Conservation (phyloP, 306 rosid genomes). For the Castanopsis chinensis region DNA sequence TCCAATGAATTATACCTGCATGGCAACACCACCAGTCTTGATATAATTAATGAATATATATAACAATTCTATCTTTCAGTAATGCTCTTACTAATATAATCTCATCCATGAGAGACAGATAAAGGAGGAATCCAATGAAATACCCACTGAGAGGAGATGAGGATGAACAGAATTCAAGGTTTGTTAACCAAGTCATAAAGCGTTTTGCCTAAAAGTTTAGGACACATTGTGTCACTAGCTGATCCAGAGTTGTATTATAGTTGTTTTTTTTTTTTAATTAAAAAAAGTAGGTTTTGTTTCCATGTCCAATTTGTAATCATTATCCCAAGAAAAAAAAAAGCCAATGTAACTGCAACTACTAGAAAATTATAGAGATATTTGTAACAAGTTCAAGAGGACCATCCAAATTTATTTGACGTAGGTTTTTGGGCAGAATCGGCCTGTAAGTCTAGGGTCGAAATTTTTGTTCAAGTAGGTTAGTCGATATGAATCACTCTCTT, state of each 20-base stretch:
- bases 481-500: too few species aligned
- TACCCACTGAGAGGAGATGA: neutral
- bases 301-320: too few species aligned
- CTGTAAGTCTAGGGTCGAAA: too few species aligned
- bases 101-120: conserved; percentile 7
- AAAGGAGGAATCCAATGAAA: conserved; percentile 8
- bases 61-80: neutral
- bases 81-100: conserved; percentile 23
- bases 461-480: too few species aligned
- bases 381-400: too few species aligned
- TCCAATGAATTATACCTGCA: neutral
- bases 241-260: conserved; percentile 23
- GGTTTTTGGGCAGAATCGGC: too few species aligned
- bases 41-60: neutral
- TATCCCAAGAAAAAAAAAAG: too few species aligned
- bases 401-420: too few species aligned
- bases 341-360: too few species aligned
- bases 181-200: neutral
- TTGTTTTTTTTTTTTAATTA: neutral
- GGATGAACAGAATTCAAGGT: neutral
- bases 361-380: too few species aligned
- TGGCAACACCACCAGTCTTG: neutral
- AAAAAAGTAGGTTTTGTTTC: neutral
- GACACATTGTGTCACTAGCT: conserved; percentile 3
- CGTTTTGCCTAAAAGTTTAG: conserved; percentile 4